Evolutionary conservation across 306 rosid genomes (phyloP), one percentile per base, ranked within the genome.

Genomic region (Dicorynia guianensis): DNA sequence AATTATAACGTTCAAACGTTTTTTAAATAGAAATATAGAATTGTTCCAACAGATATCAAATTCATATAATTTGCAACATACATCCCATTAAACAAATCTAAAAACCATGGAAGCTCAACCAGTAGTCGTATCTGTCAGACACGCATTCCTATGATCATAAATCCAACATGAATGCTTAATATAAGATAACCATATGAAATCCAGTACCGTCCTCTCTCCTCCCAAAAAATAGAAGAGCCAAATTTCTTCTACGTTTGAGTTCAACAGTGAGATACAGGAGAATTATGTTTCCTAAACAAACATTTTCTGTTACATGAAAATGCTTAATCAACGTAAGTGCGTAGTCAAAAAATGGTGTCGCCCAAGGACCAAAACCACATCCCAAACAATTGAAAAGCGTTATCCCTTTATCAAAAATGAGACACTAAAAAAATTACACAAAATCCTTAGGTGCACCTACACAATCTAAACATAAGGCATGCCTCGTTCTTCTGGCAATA

Each of bases 391-490:
- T 76, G 15, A 15, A 20, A 50, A 10, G 11, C 9, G 56, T 65
- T 33, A 50, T 58, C 44, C 44, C 69, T 11, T 57, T 17, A 65
- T 38, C 50, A 71, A 56, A 42, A 54, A 70, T 56, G 59, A 61
- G 65, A 63, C 39, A 67, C 57, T 42, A 71, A 58, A 36, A 76
- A 18, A n/a, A n/a, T n/a, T n/a, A 52, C 39, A 81, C 71, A 57
- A 72, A 25, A 52, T n/a, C 19, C 64, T 33, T 20, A 71, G 54
- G 14, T 15, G 38, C 42, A 54, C 17, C 5, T 2, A 40, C 40
- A 69, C 69, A 69, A 50, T 75, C 42, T 20, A 43, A 49, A 25
- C 34, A 58, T 56, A 79, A 36, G 14, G 67, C 69, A 62, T 33
- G 36, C 10, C 19, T 46, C 56, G 46, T 25, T 65, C 15, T 35